Evolutionary conservation across 495 filamentous ascomycete genomes (phyloP).

Genomic region (Astrothelium macrocarpum): DNA sequence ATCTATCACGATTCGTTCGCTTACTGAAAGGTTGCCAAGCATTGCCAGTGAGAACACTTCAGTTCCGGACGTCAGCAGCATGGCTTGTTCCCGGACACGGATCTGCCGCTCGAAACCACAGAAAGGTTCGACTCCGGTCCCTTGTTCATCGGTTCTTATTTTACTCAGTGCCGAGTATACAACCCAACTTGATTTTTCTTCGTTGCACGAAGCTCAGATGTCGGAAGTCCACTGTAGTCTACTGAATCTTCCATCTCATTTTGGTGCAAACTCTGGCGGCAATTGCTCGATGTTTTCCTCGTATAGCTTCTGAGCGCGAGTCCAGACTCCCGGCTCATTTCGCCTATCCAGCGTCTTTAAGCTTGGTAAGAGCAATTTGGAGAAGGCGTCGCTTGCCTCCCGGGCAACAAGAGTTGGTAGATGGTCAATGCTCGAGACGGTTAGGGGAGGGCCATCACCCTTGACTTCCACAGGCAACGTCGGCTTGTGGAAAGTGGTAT

Average conservation of each 20-base stretch:
- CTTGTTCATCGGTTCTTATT: no score
- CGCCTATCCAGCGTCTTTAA: conserved; percentile 70
- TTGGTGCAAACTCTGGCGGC: conserved; percentile 29
- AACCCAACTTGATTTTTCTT: no score
- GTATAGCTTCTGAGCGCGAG: conserved; percentile 73
- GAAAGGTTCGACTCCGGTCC: no score
- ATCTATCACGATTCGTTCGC: no score
- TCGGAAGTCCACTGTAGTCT: no score
- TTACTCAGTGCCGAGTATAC: no score
- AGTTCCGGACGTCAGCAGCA: no score
- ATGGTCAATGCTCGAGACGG: conserved; percentile 84
- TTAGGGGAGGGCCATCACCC: conserved; percentile 49
- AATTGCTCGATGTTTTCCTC: conserved; percentile 72
- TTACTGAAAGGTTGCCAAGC: no score
- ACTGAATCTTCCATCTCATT: neutral
- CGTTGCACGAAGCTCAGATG: no score
- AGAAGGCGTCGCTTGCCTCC: conserved; percentile 83
- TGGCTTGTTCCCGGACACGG: no score
- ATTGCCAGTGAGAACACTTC: no score
- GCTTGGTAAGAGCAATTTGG: conserved; percentile 64
- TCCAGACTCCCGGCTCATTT: conserved; percentile 65
- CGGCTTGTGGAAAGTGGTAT: conserved; percentile 73
- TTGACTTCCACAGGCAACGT: conserved; percentile 60
- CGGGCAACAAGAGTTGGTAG: conserved; percentile 71
- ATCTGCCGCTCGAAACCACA: no score